Evolutionary conservation across 2,329 filamentous ascomycete species (phyloP), one percentile per base, ranked within the genome.

Genomic region (Penicillium sp.): DNA sequence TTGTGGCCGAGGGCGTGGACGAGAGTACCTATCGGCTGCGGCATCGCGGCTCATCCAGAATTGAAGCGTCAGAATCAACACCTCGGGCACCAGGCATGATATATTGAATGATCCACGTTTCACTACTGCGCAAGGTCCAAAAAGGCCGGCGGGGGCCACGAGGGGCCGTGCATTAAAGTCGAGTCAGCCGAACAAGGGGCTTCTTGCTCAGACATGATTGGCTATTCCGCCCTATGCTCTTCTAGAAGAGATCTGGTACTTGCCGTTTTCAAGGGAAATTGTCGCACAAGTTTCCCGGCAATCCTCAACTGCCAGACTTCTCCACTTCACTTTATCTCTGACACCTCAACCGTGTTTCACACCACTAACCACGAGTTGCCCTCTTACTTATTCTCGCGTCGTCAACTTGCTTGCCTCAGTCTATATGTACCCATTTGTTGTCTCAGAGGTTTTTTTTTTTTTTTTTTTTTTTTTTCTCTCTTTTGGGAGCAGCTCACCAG

Each of bases 1-100:
- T 63, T 62, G 38, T 61, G 59, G 43, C 51, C 47, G 6, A 63
- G 56, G 33, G 51, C 36, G 49, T 59, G 49, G 29, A 51, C 38
- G 6, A 61, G 43, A 15, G 49, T 51, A 31, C 47, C 56, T 1
- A 31, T 33, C 3, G 50, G 31, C 53, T 44, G 16, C 29, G 57
- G 24, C 58, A 62, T 61, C 42, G 16, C 21, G 16, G 39, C 12
- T 21, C 33, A 46, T 12, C 31, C 23, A 33, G 36, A n/a, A 6
- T 3, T 10, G 21, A 18, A n/a, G 21, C 15, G 9, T 42, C 24
- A 42, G 29, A 48, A 9, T 10, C 26, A 29, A 9, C 10, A 29
- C 4, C 28, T 9, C 3, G n/a, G 28, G 16, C 41, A 23, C 28
- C 39, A 44, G 26, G 21, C 21, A 51, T 23, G 23, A 44, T 47